Evolutionary conservation across 805 yeast species (phyloP).

Genomic region (Kregervanrija fluxuum): DNA sequence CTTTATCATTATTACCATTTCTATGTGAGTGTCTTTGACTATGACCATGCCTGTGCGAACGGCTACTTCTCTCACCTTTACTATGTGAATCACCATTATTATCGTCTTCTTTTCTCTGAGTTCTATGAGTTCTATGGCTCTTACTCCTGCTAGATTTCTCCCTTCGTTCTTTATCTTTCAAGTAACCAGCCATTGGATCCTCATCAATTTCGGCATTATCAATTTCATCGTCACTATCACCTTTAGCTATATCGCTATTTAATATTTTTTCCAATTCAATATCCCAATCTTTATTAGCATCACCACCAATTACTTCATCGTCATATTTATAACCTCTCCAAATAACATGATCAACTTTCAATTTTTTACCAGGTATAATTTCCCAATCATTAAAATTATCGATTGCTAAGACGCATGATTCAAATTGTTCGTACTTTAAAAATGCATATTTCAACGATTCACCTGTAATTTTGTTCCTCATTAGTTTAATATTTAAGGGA

Average conservation of each 20-base stretch:
- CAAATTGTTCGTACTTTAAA: slow-evolving; percentile 74
- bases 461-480: slow-evolving; percentile 59
- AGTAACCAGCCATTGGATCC: slow-evolving; percentile 4
- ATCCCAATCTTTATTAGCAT: slow-evolving; percentile 7
- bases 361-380: slow-evolving; percentile 36
- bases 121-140: slow-evolving; percentile 29
- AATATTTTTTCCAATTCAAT: slow-evolving; percentile 1
- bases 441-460: slow-evolving; percentile 71
- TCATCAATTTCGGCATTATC: not conserved
- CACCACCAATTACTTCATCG: slow-evolving; percentile 3
- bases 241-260: not conserved
- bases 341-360: slow-evolving; percentile 68
- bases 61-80: not conserved
- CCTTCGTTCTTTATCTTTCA: slow-evolving; percentile 1
- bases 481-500: slow-evolving; percentile 68
- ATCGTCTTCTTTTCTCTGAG: slow-evolving; percentile 1
- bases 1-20: too few species aligned
- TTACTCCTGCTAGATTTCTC: not conserved
- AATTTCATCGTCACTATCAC: not conserved
- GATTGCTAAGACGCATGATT: slow-evolving; percentile 76
- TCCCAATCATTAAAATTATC: slow-evolving; percentile 76
- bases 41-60: too few species aligned
- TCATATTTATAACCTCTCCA: slow-evolving; percentile 27
- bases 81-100: not conserved
- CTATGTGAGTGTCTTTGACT: too few species aligned